Conservation (phyloP, 148 eudicot species). For the Vaccinium macrocarpon region DNA sequence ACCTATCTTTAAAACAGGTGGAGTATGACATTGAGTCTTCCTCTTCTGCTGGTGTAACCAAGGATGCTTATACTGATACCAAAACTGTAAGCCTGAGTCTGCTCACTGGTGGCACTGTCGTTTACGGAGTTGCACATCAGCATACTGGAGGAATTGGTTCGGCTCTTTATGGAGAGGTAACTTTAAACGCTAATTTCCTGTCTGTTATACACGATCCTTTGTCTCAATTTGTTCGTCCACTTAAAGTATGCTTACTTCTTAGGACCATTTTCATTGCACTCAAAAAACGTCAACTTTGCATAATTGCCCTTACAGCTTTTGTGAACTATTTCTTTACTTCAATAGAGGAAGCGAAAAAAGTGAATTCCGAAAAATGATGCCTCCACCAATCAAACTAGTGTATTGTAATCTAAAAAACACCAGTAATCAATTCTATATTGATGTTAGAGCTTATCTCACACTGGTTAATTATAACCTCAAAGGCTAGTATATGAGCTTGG, state of each 20-base stretch:
- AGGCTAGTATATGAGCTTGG: neutral
- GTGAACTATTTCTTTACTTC: neutral
- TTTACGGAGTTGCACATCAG: conserved; percentile 84
- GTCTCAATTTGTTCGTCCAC: neutral
- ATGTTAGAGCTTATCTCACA: no score
- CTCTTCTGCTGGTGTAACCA: conserved; percentile 26
- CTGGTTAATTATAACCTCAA: neutral
- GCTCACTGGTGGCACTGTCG: conserved; percentile 63
- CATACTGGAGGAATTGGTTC: conserved; percentile 76
- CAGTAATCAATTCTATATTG: neutral
- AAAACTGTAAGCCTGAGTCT: conserved; percentile 42
- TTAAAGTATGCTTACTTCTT: neutral
- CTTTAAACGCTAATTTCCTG: neutral
- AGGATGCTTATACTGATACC: conserved; percentile 37
- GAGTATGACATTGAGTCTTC: conserved; percentile 65
- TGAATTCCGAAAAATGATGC: neutral
- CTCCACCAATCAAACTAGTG: neutral
- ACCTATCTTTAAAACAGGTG: conserved; percentile 37
- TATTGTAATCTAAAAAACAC: neutral
- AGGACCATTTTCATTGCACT: neutral
- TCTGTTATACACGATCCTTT: neutral
- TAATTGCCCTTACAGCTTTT: neutral
- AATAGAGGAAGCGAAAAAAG: neutral
- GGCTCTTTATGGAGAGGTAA: conserved; percentile 73
- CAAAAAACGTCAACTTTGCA: neutral